Evolutionary conservation across 1,139 yeast species (phyloP).

Genomic region (Fermentozyma sake): DNA sequence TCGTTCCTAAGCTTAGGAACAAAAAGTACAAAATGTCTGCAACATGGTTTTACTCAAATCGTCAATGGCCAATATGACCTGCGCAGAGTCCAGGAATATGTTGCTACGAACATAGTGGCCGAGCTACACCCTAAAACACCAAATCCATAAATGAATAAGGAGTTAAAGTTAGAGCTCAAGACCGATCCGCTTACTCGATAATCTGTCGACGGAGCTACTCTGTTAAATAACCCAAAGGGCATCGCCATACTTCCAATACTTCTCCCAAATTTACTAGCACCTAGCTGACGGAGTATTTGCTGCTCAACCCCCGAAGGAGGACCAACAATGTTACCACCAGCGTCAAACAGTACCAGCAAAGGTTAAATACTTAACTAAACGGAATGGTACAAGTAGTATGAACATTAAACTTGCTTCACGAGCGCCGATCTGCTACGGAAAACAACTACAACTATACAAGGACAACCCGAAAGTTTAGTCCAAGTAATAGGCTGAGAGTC

Average conservation of each 20-base stretch:
- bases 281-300: constrained; percentile 17
- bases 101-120: constrained; percentile 55
- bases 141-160: no score
- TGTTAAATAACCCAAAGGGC: constrained; percentile 47
- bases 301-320: constrained; percentile 59
- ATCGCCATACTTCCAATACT: constrained; percentile 9
- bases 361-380: constrained; percentile 19
- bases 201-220: constrained; percentile 89
- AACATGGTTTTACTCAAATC: constrained; percentile 93
- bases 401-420: constrained; percentile 51
- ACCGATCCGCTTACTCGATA: constrained; percentile 56
- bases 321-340: constrained; percentile 30
- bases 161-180: constrained; percentile 82
- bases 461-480: constrained; percentile 32
- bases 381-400: constrained; percentile 10
- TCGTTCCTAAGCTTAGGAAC: no score
- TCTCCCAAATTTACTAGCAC: constrained; percentile 19
- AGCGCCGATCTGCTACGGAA: constrained; percentile 64
- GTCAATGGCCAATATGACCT: constrained; percentile 70
- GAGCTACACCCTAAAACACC: constrained; percentile 49
- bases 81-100: constrained; percentile 93
- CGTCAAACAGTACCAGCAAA: constrained; percentile 24
- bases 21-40: no score
- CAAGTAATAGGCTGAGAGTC: constrained; percentile 27
- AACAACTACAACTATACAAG: constrained; percentile 29